Base-by-base conservation (phyloP, 2,329 filamentous ascomycete species). In the Curvularia lunata region DNA sequence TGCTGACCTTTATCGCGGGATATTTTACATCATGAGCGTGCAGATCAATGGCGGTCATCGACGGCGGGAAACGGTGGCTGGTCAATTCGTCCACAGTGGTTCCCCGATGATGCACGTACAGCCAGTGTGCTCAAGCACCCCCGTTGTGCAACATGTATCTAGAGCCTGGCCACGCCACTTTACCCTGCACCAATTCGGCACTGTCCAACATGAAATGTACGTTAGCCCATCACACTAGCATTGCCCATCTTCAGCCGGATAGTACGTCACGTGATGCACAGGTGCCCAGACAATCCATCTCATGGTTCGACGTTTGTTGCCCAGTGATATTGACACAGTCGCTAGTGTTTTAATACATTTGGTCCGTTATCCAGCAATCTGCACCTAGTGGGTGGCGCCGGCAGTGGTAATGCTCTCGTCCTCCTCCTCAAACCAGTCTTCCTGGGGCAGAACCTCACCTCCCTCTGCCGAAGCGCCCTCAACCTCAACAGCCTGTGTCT, bases 401-500 rank as follows among this genome's bases (percentile, higher is more conserved):
- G 79, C 75, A 48, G 78, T 68, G 67, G 82, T 79, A 59, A 79
- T 79, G 51, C 58, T 64, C 68, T 84, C 83, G 52, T 82, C 80
- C 54, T 93, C 89, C 77, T 92, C 88, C 79, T 93, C 92, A 71
- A 96, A 91, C 91, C 92, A 97, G 75, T 87, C 85, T 77, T 88
- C 83, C 75, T 87, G 84, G 32, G 81, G 82, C 47, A 82, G 88
- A 81, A 80, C 81, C 60, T 88, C 84, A 56, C 85, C 82, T 66
- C 83, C 83, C 77, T 74, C 69, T 60, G 81, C 79, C 69, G 84
- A 83, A 67, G 91, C 87, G 68, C 94, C 94, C 85, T 98, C 94
- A 67, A 98, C 89, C 82, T 99, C 95, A 69, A 97, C 93, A 71
- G 89, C 86, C 85, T 96, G 92, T 78, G 82, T 86, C 86, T 98